Base-by-base conservation (phyloP, 2,329 filamentous ascomycete genomes). In the Elsinoe necatrix region DNA sequence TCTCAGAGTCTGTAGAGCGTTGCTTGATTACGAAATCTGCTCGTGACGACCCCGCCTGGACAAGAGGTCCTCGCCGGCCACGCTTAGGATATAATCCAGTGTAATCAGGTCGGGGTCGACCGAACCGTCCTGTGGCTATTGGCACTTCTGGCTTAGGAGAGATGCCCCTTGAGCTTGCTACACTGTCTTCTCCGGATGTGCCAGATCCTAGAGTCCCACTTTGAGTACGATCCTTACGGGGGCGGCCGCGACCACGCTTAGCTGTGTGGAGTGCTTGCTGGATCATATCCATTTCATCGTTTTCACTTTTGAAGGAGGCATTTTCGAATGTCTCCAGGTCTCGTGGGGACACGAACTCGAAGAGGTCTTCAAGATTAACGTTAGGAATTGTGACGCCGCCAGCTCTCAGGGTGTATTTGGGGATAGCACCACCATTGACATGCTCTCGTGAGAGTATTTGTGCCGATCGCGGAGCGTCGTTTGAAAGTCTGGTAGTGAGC, bases 311-410 rank as follows among this genome's bases (percentile, higher is more conserved):
- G 58, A 71, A 71, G 20, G 61, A 58, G 34, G 57, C 50, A 55
- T 68, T 65, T 54, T 71, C 68, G 48, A 62, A 71, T 1, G 61
- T 61, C 56, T 71, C 68, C 20, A 70, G 58, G 31, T 68, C 64
- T 27, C 63, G 59, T n/a, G 66, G 58, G 4, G 67, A 69, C 12
- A 70, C 64, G 56, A 68, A 70, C 18, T 69, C 63, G 7, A 67
- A 58, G 18, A 70, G 62, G 48, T 69, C 66, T 11, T 66, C 51
- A 3, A 68, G 41, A 5, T 59, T 55, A 39, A 71, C 60, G 39
- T 64, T 61, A 3, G 62, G 54, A 1, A 69, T 56, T 5, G 59
- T 50, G 2, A 63, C 60, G 1, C 61, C 58, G 31, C 65, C 68
- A 21, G 69, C 62, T 41, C 61, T 61, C 21, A 70, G n/a, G 0